Evolutionary conservation across 2,329 filamentous ascomycete species (phyloP).

Genomic region (Xylariaceae sp.): DNA sequence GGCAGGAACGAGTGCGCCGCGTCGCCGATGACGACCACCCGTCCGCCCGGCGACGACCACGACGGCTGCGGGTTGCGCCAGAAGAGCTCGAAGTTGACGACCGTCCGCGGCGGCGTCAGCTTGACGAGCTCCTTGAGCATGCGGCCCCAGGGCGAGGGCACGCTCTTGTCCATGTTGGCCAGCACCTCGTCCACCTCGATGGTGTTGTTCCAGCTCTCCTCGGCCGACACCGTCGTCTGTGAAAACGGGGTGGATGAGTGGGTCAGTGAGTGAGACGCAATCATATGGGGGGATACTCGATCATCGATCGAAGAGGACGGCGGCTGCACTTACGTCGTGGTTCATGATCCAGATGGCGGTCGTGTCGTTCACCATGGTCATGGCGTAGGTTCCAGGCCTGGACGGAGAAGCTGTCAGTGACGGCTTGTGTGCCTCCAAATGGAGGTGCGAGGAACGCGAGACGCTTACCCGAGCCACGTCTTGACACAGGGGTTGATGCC

Average conservation of each 20-base stretch:
- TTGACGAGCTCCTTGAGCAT: constrained; percentile 28
- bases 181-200: constrained; percentile 28
- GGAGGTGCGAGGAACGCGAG: constrained; percentile 19
- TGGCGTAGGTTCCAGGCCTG: constrained; percentile 33
- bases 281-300: too few species aligned
- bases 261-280: too few species aligned
- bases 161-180: constrained; percentile 27
- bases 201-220: constrained; percentile 30
- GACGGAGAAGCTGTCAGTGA: constrained; percentile 17
- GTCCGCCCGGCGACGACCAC: constrained; percentile 27
- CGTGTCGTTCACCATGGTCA: constrained; percentile 26
- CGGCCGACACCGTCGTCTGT: constrained; percentile 28
- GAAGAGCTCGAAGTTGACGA: constrained; percentile 33
- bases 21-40: constrained; percentile 32
- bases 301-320: too few species aligned
- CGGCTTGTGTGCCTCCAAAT: constrained; percentile 3
- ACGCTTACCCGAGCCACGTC: constrained; percentile 37
- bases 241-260: neutral
- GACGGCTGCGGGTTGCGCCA: constrained; percentile 32
- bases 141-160: constrained; percentile 23
- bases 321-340: constrained; percentile 22
- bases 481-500: constrained; percentile 35
- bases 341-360: constrained; percentile 32
- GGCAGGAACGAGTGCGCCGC: constrained; percentile 34
- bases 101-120: constrained; percentile 22